Base-by-base conservation (phyloP, 2,329 filamentous ascomycete species). In the Knoxdaviesia proteae region DNA sequence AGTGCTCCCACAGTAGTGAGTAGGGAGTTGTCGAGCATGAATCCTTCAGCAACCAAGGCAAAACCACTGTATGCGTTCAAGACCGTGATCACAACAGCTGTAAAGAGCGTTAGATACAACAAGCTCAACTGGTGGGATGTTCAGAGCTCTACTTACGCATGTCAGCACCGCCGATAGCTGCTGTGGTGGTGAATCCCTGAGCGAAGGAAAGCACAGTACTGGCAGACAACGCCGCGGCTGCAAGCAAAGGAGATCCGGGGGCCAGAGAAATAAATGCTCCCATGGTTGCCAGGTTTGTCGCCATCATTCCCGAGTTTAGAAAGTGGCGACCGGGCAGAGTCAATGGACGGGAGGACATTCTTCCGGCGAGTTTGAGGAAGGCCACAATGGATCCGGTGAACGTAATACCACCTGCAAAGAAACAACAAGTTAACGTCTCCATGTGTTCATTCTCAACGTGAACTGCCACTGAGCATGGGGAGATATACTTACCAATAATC, bases 31-130 rank as follows among this genome's bases (percentile, higher is more conserved):
- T 90, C 77, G 9, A 94, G 66, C 86, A 94, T 94, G 56, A 93
- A 79, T 0, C 86, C 86, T 58, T 94, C 84, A 0, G 86, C 84
- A 0, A 94, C 84, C 3, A 94, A 68, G 0, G 86, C 86, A 45
- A 93, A 94, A 8, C 86, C 86, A 40, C 82, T 88, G 56, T 93
- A 93, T 0, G 84, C 84, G 51, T 93, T 94, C 20, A 94, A 61
- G 1, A 93, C 84, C 0, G 84, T 92, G 48, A 92, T 92, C 33
- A 90, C 83, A 5, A 92, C 84, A 9, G 80, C 65, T 69, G 32
- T 20, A 48, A 10, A 37, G 10, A 37, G 4, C 6, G 20, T 9
- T 30, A 36, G 9, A 38, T 20, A n/a, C 6, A 7, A 6, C 3
- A 11, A 42, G 4, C 6, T 29, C 9, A 4, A 8, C 3, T 7